A percentile compares a stretch with the other conserved stretches of the same genome.
Conservation (phyloP, 108 stramenopile genomes). For the Nitzschia sp. region DNA sequence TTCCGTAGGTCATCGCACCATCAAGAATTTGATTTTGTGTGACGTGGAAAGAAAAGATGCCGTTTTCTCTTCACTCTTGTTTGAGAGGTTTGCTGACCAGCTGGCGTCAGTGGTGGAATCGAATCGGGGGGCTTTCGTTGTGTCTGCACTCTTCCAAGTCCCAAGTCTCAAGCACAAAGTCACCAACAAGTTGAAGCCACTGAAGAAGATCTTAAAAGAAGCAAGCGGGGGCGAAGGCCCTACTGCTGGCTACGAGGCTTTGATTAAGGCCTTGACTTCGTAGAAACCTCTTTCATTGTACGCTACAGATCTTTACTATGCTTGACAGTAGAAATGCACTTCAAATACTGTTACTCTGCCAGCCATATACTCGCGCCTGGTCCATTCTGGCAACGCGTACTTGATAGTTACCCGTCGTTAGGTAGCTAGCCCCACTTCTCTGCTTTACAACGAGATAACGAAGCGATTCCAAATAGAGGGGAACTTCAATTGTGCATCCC, state of each 20-base stretch:
- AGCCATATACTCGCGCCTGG: not conserved
- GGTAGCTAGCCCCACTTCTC: not conserved
- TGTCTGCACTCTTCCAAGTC: slow-evolving; percentile 64
- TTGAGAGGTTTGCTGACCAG: slow-evolving; percentile 40
- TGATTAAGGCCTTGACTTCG: slow-evolving; percentile 39
- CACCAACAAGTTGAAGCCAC: slow-evolving; percentile 40
- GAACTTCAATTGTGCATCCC: not conserved
- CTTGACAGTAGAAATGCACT: not conserved
- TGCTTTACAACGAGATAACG: not conserved
- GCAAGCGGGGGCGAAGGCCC: slow-evolving; percentile 41
- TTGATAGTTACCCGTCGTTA: not conserved
- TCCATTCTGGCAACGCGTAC: not conserved
- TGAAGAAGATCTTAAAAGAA: slow-evolving; percentile 43
- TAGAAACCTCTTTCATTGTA: not conserved
- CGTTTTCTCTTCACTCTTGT: slow-evolving; percentile 47
- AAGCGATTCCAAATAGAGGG: not conserved
- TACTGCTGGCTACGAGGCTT: slow-evolving; percentile 61
- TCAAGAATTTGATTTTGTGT: slow-evolving; percentile 68
- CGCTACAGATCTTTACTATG: not conserved
- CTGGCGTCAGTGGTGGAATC: slow-evolving; percentile 56
- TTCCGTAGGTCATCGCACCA: slow-evolving; percentile 67
- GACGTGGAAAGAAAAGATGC: slow-evolving; percentile 49
- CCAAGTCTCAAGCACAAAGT: slow-evolving; percentile 46
- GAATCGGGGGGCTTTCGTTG: slow-evolving; percentile 82
- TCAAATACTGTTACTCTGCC: not conserved